Percentiles rank a stretch among this genome's conserved stretches.
Evolutionary conservation across 129 eudicot genomes (phyloP).

Genomic region (Centaurea solstitialis): DNA sequence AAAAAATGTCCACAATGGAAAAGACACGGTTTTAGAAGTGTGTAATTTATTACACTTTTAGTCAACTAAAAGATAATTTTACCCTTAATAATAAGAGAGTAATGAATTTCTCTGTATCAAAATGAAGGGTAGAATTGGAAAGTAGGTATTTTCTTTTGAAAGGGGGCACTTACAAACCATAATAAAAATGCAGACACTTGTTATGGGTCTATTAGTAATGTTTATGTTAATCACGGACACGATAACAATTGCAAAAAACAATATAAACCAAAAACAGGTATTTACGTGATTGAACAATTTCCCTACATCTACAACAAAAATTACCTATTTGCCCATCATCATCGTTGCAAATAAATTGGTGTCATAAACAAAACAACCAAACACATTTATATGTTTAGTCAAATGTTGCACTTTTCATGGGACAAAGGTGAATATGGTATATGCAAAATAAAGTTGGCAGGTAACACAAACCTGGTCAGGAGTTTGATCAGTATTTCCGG

Average conservation of each 20-base stretch:
- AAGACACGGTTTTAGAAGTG: neutral
- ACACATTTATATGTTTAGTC: conserved; percentile 3
- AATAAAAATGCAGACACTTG: too few relatives aligned
- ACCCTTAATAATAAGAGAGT: neutral
- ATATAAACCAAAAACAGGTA: neutral
- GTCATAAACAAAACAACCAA: neutral
- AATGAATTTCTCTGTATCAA: neutral
- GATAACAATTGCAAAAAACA: neutral
- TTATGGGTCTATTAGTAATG: too few relatives aligned
- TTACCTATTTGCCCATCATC: neutral
- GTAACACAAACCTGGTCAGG: conserved; percentile 50
- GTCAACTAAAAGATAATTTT: neutral
- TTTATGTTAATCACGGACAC: too few relatives aligned
- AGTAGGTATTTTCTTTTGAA: neutral
- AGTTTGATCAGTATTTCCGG: conserved; percentile 37
- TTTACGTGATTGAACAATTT: neutral
- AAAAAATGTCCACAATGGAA: neutral
- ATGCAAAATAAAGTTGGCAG: conserved; percentile 18
- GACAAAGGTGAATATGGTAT: neutral
- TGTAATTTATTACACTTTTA: neutral
- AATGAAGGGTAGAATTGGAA: neutral
- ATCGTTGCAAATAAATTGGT: neutral
- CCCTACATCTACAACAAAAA: neutral
- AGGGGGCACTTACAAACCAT: neutral
- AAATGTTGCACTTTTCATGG: conserved; percentile 1